Conservation (phyloP, 2,329 filamentous ascomycete species). For the Phaeosphaeriaceae sp. region DNA sequence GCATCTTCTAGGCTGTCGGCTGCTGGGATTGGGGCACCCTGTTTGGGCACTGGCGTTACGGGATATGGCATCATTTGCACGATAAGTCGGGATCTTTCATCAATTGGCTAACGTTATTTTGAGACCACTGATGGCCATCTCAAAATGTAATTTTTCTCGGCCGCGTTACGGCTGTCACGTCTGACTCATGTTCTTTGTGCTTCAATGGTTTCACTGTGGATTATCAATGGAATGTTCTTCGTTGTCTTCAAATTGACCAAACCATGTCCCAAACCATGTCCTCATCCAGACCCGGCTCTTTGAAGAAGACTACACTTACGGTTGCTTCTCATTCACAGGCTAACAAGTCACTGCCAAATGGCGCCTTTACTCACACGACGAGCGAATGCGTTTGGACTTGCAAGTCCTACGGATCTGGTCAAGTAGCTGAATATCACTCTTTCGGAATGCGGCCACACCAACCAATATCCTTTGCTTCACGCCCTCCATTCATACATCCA, state of each 20-base stretch:
- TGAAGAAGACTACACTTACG: background rate
- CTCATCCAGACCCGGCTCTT: background rate
- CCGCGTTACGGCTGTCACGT: background rate
- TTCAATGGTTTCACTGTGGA: background rate
- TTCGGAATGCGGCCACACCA: background rate
- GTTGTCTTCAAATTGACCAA: background rate
- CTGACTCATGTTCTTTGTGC: background rate
- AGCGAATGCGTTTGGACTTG: background rate
- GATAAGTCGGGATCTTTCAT: background rate
- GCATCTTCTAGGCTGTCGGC: slow-evolving; percentile 25
- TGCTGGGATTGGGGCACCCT: slow-evolving; percentile 2
- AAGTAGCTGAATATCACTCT: background rate
- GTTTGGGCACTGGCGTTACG: slow-evolving; percentile 1
- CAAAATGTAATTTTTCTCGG: background rate
- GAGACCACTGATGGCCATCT: background rate
- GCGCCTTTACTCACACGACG: background rate
- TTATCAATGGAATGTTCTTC: too few species aligned
- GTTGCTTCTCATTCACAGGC: background rate
- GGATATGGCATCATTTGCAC: background rate
- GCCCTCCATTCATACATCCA: background rate
- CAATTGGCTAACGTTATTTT: background rate
- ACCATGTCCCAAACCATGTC: background rate
- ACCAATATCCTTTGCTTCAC: background rate
- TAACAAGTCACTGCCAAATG: background rate
- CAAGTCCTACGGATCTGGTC: background rate